These are phyloP conservation scores for Oxytropis ochrocephala DNA, from an alignment of 306 rosid species.

Conservation along the genomic window DNA sequence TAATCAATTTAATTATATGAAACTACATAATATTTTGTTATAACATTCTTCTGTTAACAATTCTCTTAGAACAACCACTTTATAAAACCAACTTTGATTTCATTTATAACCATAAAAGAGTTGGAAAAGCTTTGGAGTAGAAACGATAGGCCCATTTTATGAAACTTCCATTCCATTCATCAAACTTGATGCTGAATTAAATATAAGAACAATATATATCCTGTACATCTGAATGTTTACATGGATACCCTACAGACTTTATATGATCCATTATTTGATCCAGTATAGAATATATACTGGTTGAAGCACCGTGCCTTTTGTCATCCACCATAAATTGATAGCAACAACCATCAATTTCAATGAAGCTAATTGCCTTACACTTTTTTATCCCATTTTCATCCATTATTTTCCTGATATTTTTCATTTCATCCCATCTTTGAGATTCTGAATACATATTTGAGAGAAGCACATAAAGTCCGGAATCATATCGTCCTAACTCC, in stretches of 20 bases:
- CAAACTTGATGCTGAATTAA: conserved; percentile 10
- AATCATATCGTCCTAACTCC: conserved; percentile 45
- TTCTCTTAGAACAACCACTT: background rate
- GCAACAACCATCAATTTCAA: conserved; percentile 42
- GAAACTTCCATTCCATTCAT: background rate
- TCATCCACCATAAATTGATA: conserved; percentile 51
- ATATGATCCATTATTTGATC: conserved; percentile 59
- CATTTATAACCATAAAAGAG: background rate
- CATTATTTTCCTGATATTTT: conserved; percentile 57
- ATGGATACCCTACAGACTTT: conserved; percentile 25
- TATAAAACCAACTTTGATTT: background rate
- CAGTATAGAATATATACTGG: conserved; percentile 27
- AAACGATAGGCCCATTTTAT: background rate
- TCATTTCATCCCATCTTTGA: conserved; percentile 63
- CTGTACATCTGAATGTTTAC: conserved; percentile 24
- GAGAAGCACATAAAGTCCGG: conserved; percentile 61
- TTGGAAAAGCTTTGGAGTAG: background rate
- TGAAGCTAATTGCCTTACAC: conserved; percentile 59
- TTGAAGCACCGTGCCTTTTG: conserved; percentile 35
- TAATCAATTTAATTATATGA: background rate
- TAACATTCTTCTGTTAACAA: background rate
- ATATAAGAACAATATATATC: conserved; percentile 14
- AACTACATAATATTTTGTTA: background rate
- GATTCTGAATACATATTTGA: conserved; percentile 68
- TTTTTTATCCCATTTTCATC: conserved; percentile 43